Evolutionary conservation across 2,329 filamentous ascomycete species (phyloP), one percentile per base, ranked within the genome.

Genomic region (Monilinia fructigena): DNA sequence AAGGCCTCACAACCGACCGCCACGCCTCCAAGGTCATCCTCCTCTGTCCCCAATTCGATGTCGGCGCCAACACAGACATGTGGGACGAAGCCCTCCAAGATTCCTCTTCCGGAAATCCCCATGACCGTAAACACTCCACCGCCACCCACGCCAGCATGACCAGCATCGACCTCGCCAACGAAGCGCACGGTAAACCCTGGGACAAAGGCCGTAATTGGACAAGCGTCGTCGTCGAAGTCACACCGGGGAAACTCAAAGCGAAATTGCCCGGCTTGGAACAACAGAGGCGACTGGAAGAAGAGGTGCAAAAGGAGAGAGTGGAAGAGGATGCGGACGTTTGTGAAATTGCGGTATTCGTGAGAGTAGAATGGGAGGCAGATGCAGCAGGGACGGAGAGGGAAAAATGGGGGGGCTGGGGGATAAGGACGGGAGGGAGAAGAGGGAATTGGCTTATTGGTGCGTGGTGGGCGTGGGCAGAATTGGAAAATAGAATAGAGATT

Each of bases 381-480:
- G 76, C 79, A 0, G 82, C 82, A 0, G 82, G 65, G 85, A 88
- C 65, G 86, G 91, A 68, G 71, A 76, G 74, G 59, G 63, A n/a
- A 70, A 63, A 16, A 69, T 59, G 59, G 69, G 69, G 14, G 77
- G 74, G 73, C 26, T 78, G 47, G 83, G 78, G 75, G 85, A 84
- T 72, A 88, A 83, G 76, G 86, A 85, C 55, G 85, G 81, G 58
- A 89, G 84, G 77, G 91, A 94, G 78, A 94, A 88, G 81, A 86
- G 90, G 74, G 95, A 98, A 76, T 80, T 98, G 78, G 93, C 93
- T 65, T 98, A 97, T 79, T 99, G 95, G 95, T 93, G 91, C 80
- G 93, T 96, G 26, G 81, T 98, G 47, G 94, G 94, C 4, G 85
- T 96, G 67, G 95, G 95, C 12, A 88, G 88, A 74, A 95, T 98